Evolutionary conservation across 257 asterid genomes (phyloP), one percentile per base, ranked within the genome.

Genomic region (Solanum bukasovii): DNA sequence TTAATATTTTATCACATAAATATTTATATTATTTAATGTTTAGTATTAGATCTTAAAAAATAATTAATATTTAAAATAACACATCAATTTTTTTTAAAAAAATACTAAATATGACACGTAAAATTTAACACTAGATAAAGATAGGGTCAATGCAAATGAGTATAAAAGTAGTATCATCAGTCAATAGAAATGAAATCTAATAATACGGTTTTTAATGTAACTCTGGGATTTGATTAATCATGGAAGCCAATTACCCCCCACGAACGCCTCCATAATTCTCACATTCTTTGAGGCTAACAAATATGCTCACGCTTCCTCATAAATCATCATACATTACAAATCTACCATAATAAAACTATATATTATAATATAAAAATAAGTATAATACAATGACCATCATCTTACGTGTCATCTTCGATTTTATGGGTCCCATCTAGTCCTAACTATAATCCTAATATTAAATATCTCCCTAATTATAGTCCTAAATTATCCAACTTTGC

Each of bases 221-320:
- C 89, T 34, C 89, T 71, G 87, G 90, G 89, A 90, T 90, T 90
- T 90, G 90, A 72, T 85, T 90, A 90, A 90, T 90, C 75, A 90
- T 90, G 84, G 42, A 79, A 49, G 44, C 18, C 40, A 25, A 68
- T 71, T 31, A 77, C 40, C 89, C 90, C 59, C 89, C 91, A 87
- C 90, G 89, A 85, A 87, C 85, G 81, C 85, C 40, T 27, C 40
- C 42, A 44, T 88, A 59, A 87, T 87, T 68, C 88, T 85, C 89
- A 68, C 88, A 29, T 61, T 87, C 73, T 77, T 88, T 83, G 74
- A 83, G 78, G 84, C 25, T 7, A 16, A 81, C 63, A 84, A 23
- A 85, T 6, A 86, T 5, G 59, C 73, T 83, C 63, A 72, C 75
- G 67, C 34, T 81, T 46, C 68, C 38, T 79, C 16, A 77, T 75